Evolutionary conservation across 2,329 filamentous ascomycete genomes (phyloP).

Genomic region (Aspergillus ochraceoroseus): DNA sequence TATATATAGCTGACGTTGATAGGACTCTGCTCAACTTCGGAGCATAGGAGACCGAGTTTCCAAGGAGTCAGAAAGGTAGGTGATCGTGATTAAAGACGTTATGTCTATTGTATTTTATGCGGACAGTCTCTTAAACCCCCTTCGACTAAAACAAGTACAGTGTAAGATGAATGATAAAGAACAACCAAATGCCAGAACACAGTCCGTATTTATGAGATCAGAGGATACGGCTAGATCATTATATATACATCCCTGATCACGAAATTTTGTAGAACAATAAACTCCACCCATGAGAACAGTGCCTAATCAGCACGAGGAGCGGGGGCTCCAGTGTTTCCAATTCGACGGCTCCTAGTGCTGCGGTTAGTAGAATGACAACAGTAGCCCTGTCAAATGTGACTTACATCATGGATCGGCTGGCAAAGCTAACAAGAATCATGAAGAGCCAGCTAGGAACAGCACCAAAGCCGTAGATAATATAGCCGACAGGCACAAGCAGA

Average conservation of each 20-base stretch:
- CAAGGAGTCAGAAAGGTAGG: too few species aligned
- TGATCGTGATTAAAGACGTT: too few species aligned
- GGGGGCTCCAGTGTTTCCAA: constrained; percentile 23
- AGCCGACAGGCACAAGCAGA: constrained; percentile 53
- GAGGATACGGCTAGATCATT: constrained; percentile 23
- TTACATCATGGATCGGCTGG: constrained; percentile 60
- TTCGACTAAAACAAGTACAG: constrained; percentile 1
- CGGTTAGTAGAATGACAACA: constrained; percentile 12
- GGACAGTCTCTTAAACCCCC: constrained; percentile 1
- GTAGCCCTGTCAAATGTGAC: constrained; percentile 22
- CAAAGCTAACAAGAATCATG: constrained; percentile 59
- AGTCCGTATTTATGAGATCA: constrained; percentile 18
- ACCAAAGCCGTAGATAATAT: constrained; percentile 53
- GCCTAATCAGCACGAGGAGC: constrained; percentile 21
- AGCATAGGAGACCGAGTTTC: too few species aligned
- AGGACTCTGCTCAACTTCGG: too few species aligned
- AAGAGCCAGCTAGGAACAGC: constrained; percentile 60
- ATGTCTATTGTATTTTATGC: background rate
- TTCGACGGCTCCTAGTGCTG: constrained; percentile 26
- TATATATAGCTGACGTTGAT: too few species aligned
- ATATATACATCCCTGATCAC: constrained; percentile 35
- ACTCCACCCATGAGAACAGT: constrained; percentile 15
- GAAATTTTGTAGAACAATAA: constrained; percentile 14
- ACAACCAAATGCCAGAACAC: constrained; percentile 10
- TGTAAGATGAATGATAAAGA: constrained; percentile 7